Evolutionary conservation across 768 basidiomycete genomes (phyloP).

Genomic region (Pulveroboletus sp.): DNA sequence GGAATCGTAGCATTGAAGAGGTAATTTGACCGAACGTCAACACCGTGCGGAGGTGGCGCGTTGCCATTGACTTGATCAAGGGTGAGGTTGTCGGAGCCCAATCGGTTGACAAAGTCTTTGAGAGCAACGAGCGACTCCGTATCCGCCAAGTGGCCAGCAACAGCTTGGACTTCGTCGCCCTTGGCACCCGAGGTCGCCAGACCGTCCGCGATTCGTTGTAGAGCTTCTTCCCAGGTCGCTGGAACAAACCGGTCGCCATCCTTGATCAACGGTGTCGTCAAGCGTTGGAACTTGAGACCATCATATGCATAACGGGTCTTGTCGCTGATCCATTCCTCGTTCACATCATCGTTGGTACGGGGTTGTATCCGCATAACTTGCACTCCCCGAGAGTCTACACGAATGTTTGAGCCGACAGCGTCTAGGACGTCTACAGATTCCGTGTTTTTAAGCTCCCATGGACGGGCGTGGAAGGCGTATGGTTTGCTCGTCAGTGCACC

Average conservation of each 20-base stretch:
- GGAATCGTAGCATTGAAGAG: conserved; percentile 93
- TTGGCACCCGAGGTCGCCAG: conserved; percentile 74
- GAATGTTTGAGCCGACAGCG: conserved; percentile 94
- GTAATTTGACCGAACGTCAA: conserved; percentile 94
- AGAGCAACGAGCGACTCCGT: conserved; percentile 90
- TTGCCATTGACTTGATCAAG: conserved; percentile 72
- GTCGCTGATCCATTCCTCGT: conserved; percentile 99
- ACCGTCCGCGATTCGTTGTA: conserved; percentile 75
- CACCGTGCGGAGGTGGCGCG: conserved; percentile 67
- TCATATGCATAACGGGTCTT: conserved; percentile 98
- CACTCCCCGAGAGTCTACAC: conserved; percentile 91
- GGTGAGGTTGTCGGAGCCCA: conserved; percentile 92
- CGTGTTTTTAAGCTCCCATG: conserved; percentile 98
- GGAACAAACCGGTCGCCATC: conserved; percentile 90
- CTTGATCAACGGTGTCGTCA: conserved; percentile 89
- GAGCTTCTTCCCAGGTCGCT: conserved; percentile 87
- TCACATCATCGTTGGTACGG: conserved; percentile 93
- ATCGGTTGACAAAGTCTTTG: conserved; percentile 88
- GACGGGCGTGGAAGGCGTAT: conserved; percentile 94
- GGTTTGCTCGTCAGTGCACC: conserved; percentile 98
- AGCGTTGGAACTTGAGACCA: conserved; percentile 89
- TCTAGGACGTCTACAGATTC: conserved; percentile 95
- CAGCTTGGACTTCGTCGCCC: conserved; percentile 90
- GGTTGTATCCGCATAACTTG: conserved; percentile 98
- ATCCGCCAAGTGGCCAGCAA: conserved; percentile 91